Evolutionary conservation across 2,329 filamentous ascomycete genomes (phyloP), one percentile per base, ranked within the genome.

Genomic region (Fusarium hainanense): DNA sequence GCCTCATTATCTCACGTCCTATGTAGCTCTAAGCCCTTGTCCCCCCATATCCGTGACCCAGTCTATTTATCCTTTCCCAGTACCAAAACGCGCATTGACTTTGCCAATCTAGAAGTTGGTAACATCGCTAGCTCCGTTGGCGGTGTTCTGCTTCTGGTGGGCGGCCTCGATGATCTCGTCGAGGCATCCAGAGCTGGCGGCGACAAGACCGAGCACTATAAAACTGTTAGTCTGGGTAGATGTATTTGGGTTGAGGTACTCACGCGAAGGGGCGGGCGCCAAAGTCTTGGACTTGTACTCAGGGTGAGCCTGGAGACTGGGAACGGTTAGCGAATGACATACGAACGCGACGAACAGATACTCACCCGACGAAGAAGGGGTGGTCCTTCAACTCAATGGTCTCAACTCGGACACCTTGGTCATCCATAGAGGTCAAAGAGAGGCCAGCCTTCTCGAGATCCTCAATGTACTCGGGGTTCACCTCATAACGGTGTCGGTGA

Each of bases 401-500:
- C 61, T 68, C 66, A 34, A 68, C 66, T 30, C 66, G 66, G 12
- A 69, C 66, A 27, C 66, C 66, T 20, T 42, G 20, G 97, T 92
- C 66, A 27, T 68, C 66, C 66, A 69, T 68, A 6, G 66, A 69
- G 25, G 66, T 69, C 49, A 68, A 56, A 25, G 73, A 90, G 32
- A 97, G 83, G 1, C 93, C 94, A 7, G 85, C 88, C 47, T 87
- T 81, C 69, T 93, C 86, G 6, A 97, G 84, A 32, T 82, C 81
- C 6, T 91, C 88, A 54, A 97, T 88, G 75, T 91, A 90, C 13
- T 88, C 87, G 0, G 94, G 93, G 81, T 97, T 97, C 70, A 97
- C 92, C 82, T 97, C 94, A 78, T 97, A 97, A 40, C 93, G 88
- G 81, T 97, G 94, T 64, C 94, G 89, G 79, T 97, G 94, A 52